Conservation (phyloP, 2,329 filamentous ascomycete genomes). For the Phaeosphaeria sp. region DNA sequence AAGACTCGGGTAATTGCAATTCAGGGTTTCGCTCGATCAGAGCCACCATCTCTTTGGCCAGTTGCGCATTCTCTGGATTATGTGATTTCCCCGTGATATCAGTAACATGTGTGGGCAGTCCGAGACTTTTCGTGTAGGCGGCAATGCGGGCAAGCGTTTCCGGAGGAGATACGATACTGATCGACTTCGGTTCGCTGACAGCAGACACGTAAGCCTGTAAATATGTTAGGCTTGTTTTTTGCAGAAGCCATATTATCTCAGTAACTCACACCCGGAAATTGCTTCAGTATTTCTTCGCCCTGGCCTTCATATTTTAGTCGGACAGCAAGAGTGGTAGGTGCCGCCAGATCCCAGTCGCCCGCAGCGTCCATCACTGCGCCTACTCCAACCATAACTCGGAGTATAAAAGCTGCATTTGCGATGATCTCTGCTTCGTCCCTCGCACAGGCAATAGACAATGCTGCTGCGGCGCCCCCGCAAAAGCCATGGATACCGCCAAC, state of each 20-base stretch:
- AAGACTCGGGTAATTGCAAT: slow-evolving; percentile 16
- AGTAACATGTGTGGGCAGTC: slow-evolving; percentile 15
- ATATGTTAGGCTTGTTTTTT: slow-evolving; percentile 6
- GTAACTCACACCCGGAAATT: slow-evolving; percentile 22
- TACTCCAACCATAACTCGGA: slow-evolving; percentile 18
- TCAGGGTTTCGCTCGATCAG: slow-evolving; percentile 9
- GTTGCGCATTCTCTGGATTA: slow-evolving; percentile 25
- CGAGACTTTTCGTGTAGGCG: slow-evolving; percentile 15
- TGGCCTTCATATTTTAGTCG: slow-evolving; percentile 20
- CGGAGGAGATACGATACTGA: slow-evolving; percentile 27
- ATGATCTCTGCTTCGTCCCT: slow-evolving; percentile 21
- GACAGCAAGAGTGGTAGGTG: slow-evolving; percentile 24
- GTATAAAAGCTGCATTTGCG: slow-evolving; percentile 9
- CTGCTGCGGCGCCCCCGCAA: slow-evolving; percentile 9
- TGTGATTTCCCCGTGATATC: slow-evolving; percentile 28
- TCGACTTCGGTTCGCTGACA: slow-evolving; percentile 27
- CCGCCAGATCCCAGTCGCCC: slow-evolving; percentile 19
- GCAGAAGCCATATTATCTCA: neutral
- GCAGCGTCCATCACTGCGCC: slow-evolving; percentile 18
- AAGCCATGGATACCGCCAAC: slow-evolving; percentile 24
- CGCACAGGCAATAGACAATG: slow-evolving; percentile 18
- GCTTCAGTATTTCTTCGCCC: slow-evolving; percentile 20
- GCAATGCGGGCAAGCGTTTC: slow-evolving; percentile 15
- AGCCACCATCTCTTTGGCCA: slow-evolving; percentile 20
- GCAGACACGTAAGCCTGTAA: slow-evolving; percentile 25